phyloP scores from a whole-genome alignment of 2,329 filamentous ascomycete genomes.

The Diaporthe batatas region DNA sequence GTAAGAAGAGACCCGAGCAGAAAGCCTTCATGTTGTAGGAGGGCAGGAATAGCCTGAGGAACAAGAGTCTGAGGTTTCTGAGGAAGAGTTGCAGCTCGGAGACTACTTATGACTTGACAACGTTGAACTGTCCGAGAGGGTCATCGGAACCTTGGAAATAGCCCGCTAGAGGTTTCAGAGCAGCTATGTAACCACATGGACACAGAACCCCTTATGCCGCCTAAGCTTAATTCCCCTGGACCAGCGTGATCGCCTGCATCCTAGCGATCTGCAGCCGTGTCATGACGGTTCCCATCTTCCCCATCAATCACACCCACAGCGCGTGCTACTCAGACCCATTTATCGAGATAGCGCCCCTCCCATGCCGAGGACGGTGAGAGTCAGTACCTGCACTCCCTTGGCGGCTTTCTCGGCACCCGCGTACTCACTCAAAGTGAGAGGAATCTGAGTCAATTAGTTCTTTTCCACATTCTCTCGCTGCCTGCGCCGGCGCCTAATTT shows the following conservation, averaged over 20 bases:
- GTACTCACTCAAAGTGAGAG: constrained; percentile 41
- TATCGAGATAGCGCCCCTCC: constrained; percentile 40
- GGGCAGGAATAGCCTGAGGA: too few relatives aligned
- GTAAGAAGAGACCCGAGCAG: too few relatives aligned
- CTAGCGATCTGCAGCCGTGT: constrained; percentile 45
- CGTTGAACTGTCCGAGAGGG: neutral
- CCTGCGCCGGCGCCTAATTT: neutral
- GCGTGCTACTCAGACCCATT: constrained; percentile 47
- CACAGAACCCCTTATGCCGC: constrained; percentile 37
- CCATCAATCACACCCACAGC: constrained; percentile 44
- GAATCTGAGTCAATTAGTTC: constrained; percentile 43
- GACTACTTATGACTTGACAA: neutral
- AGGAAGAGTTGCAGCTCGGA: neutral
- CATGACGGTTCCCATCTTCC: constrained; percentile 47
- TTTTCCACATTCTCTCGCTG: constrained; percentile 23
- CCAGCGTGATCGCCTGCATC: constrained; percentile 46
- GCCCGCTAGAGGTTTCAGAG: constrained; percentile 40
- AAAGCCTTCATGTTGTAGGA: too few relatives aligned
- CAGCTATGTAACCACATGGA: constrained; percentile 19
- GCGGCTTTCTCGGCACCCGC: constrained; percentile 43
- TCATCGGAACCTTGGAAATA: constrained; percentile 2
- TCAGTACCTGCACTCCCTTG: constrained; percentile 44
- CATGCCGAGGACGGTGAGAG: constrained; percentile 37
- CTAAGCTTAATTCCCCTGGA: constrained; percentile 44
- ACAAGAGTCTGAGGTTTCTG: too few relatives aligned